These are phyloP conservation scores for Colletotrichum euphorbiae DNA, from an alignment of 2,329 filamentous ascomycete species.

Conservation along the genomic window DNA sequence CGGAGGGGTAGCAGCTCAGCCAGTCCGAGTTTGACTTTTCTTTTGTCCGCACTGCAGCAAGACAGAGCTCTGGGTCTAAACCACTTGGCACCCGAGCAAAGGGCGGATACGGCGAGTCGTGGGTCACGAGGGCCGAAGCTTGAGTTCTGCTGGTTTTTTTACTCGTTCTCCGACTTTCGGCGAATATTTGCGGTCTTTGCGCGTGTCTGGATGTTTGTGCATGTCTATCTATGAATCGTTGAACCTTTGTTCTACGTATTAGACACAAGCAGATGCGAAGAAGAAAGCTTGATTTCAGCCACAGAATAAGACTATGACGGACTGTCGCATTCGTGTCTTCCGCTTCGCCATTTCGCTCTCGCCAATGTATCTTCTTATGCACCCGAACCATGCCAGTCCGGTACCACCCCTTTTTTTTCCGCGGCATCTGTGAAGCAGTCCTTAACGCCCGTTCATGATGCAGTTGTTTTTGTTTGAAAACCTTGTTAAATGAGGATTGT, in stretches of 20 bases:
- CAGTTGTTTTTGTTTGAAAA: constrained; percentile 20
- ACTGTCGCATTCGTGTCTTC: constrained; percentile 21
- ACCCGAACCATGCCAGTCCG: constrained; percentile 22
- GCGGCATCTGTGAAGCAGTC: constrained; percentile 36
- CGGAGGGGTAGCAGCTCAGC: constrained; percentile 15
- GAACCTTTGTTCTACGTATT: not conserved
- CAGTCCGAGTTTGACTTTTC: constrained; percentile 9
- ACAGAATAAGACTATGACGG: not conserved
- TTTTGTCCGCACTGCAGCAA: not conserved
- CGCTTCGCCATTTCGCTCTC: constrained; percentile 24
- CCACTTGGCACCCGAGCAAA: too few species aligned
- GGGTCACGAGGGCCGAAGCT: too few species aligned
- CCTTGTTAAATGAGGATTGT: constrained; percentile 28
- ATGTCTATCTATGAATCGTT: constrained; percentile 23
- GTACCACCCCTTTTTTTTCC: constrained; percentile 20
- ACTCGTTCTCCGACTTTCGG: not conserved
- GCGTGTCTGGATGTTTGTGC: not conserved
- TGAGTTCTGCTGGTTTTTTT: not conserved
- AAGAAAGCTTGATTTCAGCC: constrained; percentile 1
- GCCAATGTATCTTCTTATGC: constrained; percentile 24
- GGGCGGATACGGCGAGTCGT: not conserved
- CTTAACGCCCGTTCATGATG: constrained; percentile 39
- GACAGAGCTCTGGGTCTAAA: too few species aligned
- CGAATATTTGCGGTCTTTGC: too few species aligned
- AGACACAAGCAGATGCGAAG: constrained; percentile 8